Evolutionary conservation across 805 yeast species (phyloP), one percentile per base, ranked within the genome.

Genomic region (Cyberlindnera amylophila): DNA sequence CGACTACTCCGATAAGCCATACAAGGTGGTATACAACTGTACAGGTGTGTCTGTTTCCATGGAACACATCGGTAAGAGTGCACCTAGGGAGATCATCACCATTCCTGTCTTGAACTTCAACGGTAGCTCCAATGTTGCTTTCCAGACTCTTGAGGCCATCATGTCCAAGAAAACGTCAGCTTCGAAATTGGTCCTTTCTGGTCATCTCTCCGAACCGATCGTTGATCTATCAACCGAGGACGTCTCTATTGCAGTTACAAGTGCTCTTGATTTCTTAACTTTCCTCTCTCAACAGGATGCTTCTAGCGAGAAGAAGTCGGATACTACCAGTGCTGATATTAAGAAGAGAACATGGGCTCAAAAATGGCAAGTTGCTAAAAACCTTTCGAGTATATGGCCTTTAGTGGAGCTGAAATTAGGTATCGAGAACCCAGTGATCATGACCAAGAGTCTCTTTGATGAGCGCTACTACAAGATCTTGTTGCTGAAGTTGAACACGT

Each of bases 151-250:
- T n/a, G 53, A 41, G 50, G 56, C 57, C 34, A 52, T 51, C 42
- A 54, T 34, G 42, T 49, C 26, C 21, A 42, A 40, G 4, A 46
- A 54, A 6, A 41, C 49, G 1, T 50, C 63, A 4, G 55, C 62
- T 26, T 66, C 75, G 0, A 54, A 69, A 18, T 42, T 64, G 3
- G 62, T 61, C 6, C 36, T 71, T 2, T 61, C 66, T 13, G 67
- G 69, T 17, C 71, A 69, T 38, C 34, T 72, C 2, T 62, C 76
- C 2, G 72, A 72, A 2, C 67, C 75, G 15, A 62, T 68, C 1
- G 31, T 72, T n/a, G 79, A 74, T 48, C 51, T 71, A 18, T 67
- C 72, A 24, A 60, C 70, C 4, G 61, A 60, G 11, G 67, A 71
- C 36, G 49, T 70, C 2, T 63, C 71, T 1, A 55, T 67, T 15